Conservation (phyloP, 2,329 filamentous ascomycete species). For the Coniochaeta prunicola region DNA sequence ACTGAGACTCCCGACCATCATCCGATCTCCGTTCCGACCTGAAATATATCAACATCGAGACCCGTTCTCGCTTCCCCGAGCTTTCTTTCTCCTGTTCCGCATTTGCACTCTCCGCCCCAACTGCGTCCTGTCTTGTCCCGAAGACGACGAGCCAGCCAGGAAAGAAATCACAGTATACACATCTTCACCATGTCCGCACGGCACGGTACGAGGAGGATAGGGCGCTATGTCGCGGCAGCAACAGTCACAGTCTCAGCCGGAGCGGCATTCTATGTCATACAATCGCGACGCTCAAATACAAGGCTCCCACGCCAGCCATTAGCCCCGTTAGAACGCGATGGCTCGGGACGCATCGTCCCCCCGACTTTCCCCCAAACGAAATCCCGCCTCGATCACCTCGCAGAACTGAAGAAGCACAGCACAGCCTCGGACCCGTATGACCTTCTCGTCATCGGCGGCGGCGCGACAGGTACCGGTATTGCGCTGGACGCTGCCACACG, state of each 20-base stretch:
- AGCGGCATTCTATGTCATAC: neutral
- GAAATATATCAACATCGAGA: neutral
- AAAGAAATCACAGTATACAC: neutral
- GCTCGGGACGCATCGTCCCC: slow-evolving; percentile 26
- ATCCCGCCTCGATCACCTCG: slow-evolving; percentile 29
- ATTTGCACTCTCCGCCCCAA: neutral
- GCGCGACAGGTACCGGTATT: slow-evolving; percentile 64
- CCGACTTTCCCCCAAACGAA: slow-evolving; percentile 27
- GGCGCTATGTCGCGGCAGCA: slow-evolving; percentile 1
- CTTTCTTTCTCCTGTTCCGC: neutral
- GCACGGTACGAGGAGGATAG: slow-evolving; percentile 1
- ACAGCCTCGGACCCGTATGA: slow-evolving; percentile 47
- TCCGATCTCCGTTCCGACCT: neutral
- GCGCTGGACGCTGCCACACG: slow-evolving; percentile 65
- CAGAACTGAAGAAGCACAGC: slow-evolving; percentile 23
- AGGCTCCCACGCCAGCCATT: neutral
- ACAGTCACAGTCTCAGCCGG: neutral
- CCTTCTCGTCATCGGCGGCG: slow-evolving; percentile 62
- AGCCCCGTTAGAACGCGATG: slow-evolving; percentile 19
- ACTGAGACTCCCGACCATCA: neutral
- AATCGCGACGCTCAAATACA: neutral
- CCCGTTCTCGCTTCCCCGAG: neutral
- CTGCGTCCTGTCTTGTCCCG: neutral
- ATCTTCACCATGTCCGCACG: neutral
- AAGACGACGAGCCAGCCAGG: neutral